A percentile compares a stretch with the other conserved stretches of the same genome.
Evolutionary conservation across 805 yeast genomes (phyloP).

Genomic region (Limtongia smithiae): DNA sequence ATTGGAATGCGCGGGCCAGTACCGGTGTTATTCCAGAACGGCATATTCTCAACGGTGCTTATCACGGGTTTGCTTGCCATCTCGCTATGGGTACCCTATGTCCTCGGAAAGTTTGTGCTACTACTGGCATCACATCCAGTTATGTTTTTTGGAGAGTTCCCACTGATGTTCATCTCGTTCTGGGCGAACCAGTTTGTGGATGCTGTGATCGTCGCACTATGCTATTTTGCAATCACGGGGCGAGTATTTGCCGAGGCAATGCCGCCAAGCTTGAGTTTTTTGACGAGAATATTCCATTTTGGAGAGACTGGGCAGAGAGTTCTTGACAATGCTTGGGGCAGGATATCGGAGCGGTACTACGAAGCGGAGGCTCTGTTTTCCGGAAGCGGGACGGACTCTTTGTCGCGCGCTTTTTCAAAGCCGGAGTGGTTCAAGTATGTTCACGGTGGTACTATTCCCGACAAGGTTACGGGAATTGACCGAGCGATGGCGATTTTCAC

Average conservation of each 20-base stretch:
- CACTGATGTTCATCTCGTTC: slow-evolving; percentile 8
- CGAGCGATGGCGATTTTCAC: slow-evolving; percentile 18
- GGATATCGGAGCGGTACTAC: slow-evolving; percentile 6
- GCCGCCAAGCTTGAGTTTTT: not conserved
- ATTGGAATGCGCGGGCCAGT: slow-evolving; percentile 33
- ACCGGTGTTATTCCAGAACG: slow-evolving; percentile 27
- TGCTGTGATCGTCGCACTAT: slow-evolving; percentile 7
- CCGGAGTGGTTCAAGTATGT: slow-evolving; percentile 16
- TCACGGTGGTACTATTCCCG: slow-evolving; percentile 18
- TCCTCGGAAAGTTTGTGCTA: slow-evolving; percentile 28
- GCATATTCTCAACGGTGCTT: slow-evolving; percentile 27
- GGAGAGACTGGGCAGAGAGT: slow-evolving; percentile 8
- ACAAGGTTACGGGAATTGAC: slow-evolving; percentile 15
- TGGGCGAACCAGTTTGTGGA: slow-evolving; percentile 22
- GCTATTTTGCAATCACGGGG: not conserved
- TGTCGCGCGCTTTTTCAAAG: slow-evolving; percentile 3
- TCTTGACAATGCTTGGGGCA: slow-evolving; percentile 5
- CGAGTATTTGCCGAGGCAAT: not conserved
- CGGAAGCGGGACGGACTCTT: not conserved
- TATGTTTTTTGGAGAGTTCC: slow-evolving; percentile 9
- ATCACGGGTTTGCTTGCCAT: slow-evolving; percentile 20
- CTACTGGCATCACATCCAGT: slow-evolving; percentile 19
- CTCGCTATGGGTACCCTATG: slow-evolving; percentile 32
- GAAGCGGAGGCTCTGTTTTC: not conserved
- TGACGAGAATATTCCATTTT: not conserved